Percentiles rank a stretch among this genome's conserved stretches.
These are phyloP conservation scores for Termitomyces titanicus DNA, from an alignment of 768 basidiomycete genomes.

Conservation along the genomic window DNA sequence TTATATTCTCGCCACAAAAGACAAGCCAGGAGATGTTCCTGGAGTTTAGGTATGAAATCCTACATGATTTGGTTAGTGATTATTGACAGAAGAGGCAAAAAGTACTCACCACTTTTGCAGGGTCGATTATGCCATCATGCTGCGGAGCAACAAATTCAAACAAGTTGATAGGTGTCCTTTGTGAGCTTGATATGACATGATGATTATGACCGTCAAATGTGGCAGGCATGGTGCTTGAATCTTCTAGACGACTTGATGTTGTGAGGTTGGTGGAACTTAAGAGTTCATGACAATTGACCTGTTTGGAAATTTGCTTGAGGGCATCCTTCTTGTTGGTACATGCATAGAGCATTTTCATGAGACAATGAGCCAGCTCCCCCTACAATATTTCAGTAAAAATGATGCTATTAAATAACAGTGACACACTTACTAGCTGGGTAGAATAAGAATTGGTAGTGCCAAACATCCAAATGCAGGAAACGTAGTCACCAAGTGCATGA, in stretches of 20 bases:
- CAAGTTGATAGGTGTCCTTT: slow-evolving; percentile 17
- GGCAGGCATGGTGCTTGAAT: too few relatives aligned
- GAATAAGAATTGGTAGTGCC: slow-evolving; percentile 38
- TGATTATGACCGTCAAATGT: neutral
- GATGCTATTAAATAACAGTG: neutral
- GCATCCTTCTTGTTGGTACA: slow-evolving; percentile 31
- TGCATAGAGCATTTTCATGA: slow-evolving; percentile 33
- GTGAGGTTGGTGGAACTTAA: too few relatives aligned
- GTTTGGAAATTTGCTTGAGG: slow-evolving; percentile 24
- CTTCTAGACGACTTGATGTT: too few relatives aligned
- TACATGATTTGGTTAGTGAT: neutral
- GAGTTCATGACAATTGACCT: neutral
- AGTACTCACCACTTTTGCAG: neutral
- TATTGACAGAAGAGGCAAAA: neutral
- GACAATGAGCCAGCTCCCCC: slow-evolving; percentile 41
- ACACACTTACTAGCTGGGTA: slow-evolving; percentile 33
- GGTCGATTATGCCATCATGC: neutral
- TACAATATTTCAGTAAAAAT: slow-evolving; percentile 7
- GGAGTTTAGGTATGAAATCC: slow-evolving; percentile 28
- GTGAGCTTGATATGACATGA: slow-evolving; percentile 17
- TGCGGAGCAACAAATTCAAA: slow-evolving; percentile 8
- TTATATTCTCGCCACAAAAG: slow-evolving; percentile 21
- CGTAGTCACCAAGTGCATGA: slow-evolving; percentile 36
- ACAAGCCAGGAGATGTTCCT: slow-evolving; percentile 31
- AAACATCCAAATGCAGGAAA: slow-evolving; percentile 20